A percentile compares a stretch with the other conserved stretches of the same genome.
phyloP scores from a whole-genome alignment of 305 asterid genomes.

The Andrographis paniculata region DNA sequence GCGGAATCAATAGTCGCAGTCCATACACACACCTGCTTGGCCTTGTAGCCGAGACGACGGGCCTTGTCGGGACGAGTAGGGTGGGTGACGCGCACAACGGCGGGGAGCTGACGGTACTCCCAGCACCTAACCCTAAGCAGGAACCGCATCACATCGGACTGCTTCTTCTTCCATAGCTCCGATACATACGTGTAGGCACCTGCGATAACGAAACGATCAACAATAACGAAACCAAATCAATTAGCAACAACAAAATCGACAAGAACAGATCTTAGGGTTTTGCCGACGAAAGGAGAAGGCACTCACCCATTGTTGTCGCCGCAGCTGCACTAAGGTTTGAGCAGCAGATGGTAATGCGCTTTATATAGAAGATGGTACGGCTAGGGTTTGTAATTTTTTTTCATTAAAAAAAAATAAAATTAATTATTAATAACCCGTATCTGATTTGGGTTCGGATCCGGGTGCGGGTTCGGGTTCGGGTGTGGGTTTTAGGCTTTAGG shows the following conservation, averaged over 20 bases:
- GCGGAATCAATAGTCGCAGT: neutral
- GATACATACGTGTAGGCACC: no score
- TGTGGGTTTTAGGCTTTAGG: no score
- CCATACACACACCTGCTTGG: constrained; percentile 17
- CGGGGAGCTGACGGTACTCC: constrained; percentile 30
- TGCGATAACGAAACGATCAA: no score
- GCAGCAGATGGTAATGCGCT: neutral
- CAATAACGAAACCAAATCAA: neutral
- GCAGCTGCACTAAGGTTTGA: neutral
- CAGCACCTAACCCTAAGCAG: constrained; percentile 22
- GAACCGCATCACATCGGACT: constrained; percentile 27
- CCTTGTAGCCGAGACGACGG: constrained; percentile 27
- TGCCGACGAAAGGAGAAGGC: neutral
- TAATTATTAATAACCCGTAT: no score
- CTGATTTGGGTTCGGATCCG: no score
- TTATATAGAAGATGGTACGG: neutral
- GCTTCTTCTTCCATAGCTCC: no score
- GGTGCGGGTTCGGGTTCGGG: no score
- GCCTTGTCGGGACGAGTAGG: constrained; percentile 27
- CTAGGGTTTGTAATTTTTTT: constrained; percentile 7
- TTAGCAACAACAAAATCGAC: neutral
- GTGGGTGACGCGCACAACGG: constrained; percentile 23
- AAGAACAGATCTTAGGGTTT: neutral
- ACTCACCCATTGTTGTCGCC: constrained; percentile 2
- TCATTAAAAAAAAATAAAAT: no score